A percentile compares a stretch with the other conserved stretches of the same genome.
phyloP scores from a whole-genome alignment of 352 stramenopile genomes.

The Phytophthora aleatoria region DNA sequence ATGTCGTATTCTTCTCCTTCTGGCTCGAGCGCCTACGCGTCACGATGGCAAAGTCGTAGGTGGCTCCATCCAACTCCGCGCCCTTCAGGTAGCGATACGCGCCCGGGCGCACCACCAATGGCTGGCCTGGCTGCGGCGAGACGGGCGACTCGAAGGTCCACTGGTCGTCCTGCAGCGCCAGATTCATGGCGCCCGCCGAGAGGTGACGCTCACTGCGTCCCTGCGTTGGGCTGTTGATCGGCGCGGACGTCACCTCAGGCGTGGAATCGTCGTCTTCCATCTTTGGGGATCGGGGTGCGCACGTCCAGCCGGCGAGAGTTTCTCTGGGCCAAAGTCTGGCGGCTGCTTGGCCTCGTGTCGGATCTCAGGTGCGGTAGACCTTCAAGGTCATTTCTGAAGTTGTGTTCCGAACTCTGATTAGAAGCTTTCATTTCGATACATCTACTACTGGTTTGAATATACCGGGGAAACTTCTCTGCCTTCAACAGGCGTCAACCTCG shows the following conservation, averaged over 20 bases:
- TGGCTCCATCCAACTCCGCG: conserved; percentile 46
- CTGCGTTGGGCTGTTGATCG: conserved; percentile 14
- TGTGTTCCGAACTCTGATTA: conserved; percentile 6
- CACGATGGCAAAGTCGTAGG: conserved; percentile 82
- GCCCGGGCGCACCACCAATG: conserved; percentile 36
- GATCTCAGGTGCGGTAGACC: not conserved
- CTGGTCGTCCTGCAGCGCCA: conserved; percentile 65
- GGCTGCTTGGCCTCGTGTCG: not conserved
- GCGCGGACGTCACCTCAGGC: conserved; percentile 39
- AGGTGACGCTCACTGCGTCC: conserved; percentile 42
- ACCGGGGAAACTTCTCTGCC: conserved; percentile 2
- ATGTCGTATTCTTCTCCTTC: conserved; percentile 15
- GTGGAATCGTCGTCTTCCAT: conserved; percentile 45
- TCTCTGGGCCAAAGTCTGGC: not conserved
- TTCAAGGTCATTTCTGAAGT: conserved; percentile 4
- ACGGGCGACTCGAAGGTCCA: conserved; percentile 56
- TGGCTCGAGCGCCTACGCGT: conserved; percentile 44
- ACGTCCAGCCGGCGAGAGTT: not conserved
- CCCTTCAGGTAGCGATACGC: conserved; percentile 65
- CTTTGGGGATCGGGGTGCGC: not conserved
- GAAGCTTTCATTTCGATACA: conserved; percentile 10
- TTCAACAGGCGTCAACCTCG: conserved; percentile 5
- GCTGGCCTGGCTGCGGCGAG: conserved; percentile 39
- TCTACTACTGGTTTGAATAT: not conserved
- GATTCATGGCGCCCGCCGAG: conserved; percentile 51